Evolutionary conservation across 2,329 filamentous ascomycete species (phyloP).

Genomic region (Epichloe gansuensis): DNA sequence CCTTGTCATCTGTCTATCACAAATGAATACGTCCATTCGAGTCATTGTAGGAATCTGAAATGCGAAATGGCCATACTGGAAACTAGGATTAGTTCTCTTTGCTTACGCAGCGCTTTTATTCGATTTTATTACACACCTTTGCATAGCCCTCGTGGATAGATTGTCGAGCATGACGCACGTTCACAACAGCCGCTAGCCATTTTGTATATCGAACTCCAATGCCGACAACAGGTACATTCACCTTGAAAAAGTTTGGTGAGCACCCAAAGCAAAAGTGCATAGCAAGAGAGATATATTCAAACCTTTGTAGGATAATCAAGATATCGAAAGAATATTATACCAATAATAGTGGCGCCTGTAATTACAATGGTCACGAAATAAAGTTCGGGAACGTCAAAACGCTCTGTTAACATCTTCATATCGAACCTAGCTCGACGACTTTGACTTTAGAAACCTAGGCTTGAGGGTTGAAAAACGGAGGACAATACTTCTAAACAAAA

Average conservation of each 20-base stretch:
- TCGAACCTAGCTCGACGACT: neutral
- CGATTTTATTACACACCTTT: slow-evolving; percentile 2
- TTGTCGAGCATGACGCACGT: slow-evolving; percentile 6
- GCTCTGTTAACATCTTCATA: neutral
- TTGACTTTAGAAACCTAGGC: neutral
- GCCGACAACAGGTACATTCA: slow-evolving; percentile 8
- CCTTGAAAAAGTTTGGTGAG: slow-evolving; percentile 1
- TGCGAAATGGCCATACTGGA: slow-evolving; percentile 4
- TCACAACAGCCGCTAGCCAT: slow-evolving; percentile 8
- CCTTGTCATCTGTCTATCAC: slow-evolving; percentile 7
- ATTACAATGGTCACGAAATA: neutral
- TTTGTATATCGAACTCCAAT: slow-evolving; percentile 6
- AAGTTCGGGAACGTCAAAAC: neutral
- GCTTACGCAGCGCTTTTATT: neutral
- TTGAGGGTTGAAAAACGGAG: neutral
- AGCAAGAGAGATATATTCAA: neutral
- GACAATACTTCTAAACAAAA: neutral
- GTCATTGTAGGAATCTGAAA: slow-evolving; percentile 11
- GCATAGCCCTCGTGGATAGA: slow-evolving; percentile 7
- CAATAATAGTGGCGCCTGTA: slow-evolving; percentile 1
- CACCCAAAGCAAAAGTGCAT: neutral
- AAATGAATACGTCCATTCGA: slow-evolving; percentile 10
- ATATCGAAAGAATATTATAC: neutral
- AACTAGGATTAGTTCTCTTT: neutral
- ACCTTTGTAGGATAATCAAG: slow-evolving; percentile 6